Base-by-base conservation (phyloP, 2,329 filamentous ascomycete species). In the Aspergillus ochraceus region DNA sequence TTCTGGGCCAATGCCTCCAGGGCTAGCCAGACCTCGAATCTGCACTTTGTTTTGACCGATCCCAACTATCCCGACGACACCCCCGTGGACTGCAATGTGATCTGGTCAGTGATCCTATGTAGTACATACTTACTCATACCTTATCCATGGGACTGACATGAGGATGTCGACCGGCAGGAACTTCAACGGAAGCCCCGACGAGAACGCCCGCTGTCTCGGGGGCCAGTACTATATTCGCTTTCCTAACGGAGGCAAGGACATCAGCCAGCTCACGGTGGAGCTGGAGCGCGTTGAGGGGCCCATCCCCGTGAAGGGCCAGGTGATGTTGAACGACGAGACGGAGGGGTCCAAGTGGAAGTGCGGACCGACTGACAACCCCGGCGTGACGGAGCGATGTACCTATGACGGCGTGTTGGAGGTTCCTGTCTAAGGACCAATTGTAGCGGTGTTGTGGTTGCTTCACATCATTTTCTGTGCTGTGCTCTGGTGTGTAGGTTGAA, bases 161-260 rank as follows among this genome's bases (percentile, higher is more conserved):
- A 52, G 19, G 3, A 52, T 32, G 1, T 11, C n/a, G 2, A n/a
- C 20, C 10, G 8, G 6, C 10, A 60, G 65, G 66, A 32, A 49
- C 6, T 68, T 65, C 12, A 60, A 63, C 14, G 6, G 22, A 0
- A n/a, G 12, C 10, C 68, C 69, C 4, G 52, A 67, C 2, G 3
- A 49, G 29, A 57, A 42, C 10, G 65, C 69, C 6, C 67, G 68
- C 10, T 71, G 69, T 62, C 61, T 66, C 55, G 66, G 68, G 45
- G 45, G 58, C 17, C 52, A 69, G 50, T 71, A 71, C 53, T 67
- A 68, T 20, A 66, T 71, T 22, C 61, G 57, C 11, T 69, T 71
- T 26, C 67, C 67, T 0, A 52, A 64, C 8, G 68, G 68, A 1
- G 39, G 54, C 22, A 19, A 46, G 1, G 57, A 71, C 32, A 62